phyloP scores from a whole-genome alignment of 768 basidiomycete species.

The Pleurotus tuber-regium region DNA sequence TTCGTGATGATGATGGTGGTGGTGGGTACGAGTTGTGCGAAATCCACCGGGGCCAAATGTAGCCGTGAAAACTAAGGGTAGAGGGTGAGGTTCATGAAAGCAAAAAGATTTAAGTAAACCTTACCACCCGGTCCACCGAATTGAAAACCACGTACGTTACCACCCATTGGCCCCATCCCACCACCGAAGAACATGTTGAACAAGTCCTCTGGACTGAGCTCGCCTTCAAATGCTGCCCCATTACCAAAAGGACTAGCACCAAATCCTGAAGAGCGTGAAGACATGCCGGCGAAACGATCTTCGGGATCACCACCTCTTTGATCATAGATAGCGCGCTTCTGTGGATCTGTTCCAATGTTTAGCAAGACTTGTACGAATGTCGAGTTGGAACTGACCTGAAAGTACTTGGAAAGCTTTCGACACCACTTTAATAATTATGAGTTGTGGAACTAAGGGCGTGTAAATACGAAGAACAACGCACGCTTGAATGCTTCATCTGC shows the following conservation, averaged over 20 bases:
- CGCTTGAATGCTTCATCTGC: conserved; percentile 99
- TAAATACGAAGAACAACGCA: conserved; percentile 35
- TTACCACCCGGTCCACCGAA: conserved; percentile 41
- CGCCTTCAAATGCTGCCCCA: conserved; percentile 57
- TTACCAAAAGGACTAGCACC: conserved; percentile 47
- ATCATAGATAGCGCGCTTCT: conserved; percentile 88
- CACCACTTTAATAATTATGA: conserved; percentile 62
- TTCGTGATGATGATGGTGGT: conserved; percentile 28
- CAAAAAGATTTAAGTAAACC: not conserved
- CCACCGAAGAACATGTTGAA: conserved; percentile 99
- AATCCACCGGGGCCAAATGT: conserved; percentile 85
- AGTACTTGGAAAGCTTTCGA: conserved; percentile 97
- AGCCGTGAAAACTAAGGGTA: conserved; percentile 63
- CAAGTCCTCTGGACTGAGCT: conserved; percentile 92
- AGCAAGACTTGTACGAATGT: conserved; percentile 10
- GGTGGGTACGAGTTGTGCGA: conserved; percentile 57
- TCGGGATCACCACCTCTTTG: conserved; percentile 87
- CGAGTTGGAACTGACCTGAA: conserved; percentile 49
- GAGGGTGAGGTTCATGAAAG: conserved; percentile 11
- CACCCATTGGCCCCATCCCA: conserved; percentile 50
- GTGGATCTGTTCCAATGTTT: conserved; percentile 51
- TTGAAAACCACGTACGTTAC: conserved; percentile 50
- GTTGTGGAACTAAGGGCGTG: conserved; percentile 7
- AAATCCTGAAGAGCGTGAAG: conserved; percentile 52
- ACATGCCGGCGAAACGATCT: conserved; percentile 70